These are phyloP conservation scores for Xylaria intraflava DNA, from an alignment of 495 filamentous ascomycete genomes.

Conservation along the genomic window DNA sequence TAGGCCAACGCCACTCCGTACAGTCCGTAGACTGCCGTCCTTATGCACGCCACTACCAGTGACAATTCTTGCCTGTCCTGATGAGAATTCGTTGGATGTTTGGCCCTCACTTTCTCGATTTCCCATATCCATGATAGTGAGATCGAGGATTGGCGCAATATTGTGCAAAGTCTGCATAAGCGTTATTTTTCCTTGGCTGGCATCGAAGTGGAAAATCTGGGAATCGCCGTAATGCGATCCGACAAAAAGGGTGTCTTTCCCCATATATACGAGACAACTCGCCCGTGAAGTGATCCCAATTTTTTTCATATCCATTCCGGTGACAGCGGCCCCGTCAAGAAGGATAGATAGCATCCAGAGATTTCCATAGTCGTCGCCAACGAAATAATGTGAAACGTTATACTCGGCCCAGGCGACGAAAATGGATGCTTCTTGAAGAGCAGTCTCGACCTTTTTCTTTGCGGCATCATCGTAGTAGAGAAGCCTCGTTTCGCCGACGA, in stretches of 20 bases:
- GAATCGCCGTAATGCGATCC: conserved; percentile 92
- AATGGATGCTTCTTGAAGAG: conserved; percentile 64
- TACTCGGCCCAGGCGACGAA: conserved; percentile 86
- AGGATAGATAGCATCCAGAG: conserved; percentile 74
- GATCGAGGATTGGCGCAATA: conserved; percentile 87
- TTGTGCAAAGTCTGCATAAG: conserved; percentile 74
- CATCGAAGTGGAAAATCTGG: conserved; percentile 63
- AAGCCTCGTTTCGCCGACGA: conserved; percentile 79
- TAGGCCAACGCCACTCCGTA: conserved; percentile 88
- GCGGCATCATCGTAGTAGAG: conserved; percentile 73
- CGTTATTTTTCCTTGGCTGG: conserved; percentile 39
- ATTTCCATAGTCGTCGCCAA: conserved; percentile 85
- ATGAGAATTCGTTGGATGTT: conserved; percentile 79
- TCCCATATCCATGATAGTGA: conserved; percentile 91
- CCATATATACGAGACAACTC: conserved; percentile 71
- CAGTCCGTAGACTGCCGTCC: conserved; percentile 78
- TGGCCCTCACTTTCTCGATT: conserved; percentile 65
- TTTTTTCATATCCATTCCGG: conserved; percentile 46
- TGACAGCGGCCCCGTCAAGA: conserved; percentile 51
- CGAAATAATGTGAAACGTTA: conserved; percentile 69
- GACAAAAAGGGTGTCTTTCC: conserved; percentile 67
- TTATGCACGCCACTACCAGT: conserved; percentile 83
- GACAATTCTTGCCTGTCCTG: conserved; percentile 90
- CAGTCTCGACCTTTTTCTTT: conserved; percentile 50
- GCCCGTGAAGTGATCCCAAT: conserved; percentile 72